phyloP scores from a whole-genome alignment of 176 grass and related monocot genomes.

The Carex pumila region DNA sequence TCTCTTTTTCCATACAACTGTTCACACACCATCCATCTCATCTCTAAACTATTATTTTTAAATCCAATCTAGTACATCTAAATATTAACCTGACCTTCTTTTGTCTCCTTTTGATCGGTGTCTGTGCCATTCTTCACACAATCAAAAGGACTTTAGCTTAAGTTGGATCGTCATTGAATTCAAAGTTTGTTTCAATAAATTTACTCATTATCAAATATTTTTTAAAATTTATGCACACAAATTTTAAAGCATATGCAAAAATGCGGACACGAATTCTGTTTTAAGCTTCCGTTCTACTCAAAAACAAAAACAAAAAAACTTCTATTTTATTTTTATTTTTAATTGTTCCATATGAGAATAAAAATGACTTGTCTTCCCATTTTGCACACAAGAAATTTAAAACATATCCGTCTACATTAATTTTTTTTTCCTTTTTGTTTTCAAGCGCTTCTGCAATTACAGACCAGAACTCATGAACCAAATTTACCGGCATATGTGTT shows the following conservation, averaged over 20 bases:
- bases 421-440: neutral
- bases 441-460: neutral
- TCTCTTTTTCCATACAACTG: neutral
- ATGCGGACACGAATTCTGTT: too few relatives aligned
- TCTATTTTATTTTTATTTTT: too few relatives aligned
- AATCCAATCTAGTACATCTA: conserved; percentile 10
- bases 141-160: too few relatives aligned
- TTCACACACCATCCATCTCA: conserved; percentile 11
- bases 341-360: neutral
- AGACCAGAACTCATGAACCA: neutral
- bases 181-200: too few relatives aligned
- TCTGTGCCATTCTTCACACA: too few relatives aligned
- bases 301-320: too few relatives aligned
- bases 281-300: too few relatives aligned
- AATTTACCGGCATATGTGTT: neutral
- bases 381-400: conserved; percentile 10
- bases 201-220: too few relatives aligned
- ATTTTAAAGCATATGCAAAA: too few relatives aligned
- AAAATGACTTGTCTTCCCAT: neutral
- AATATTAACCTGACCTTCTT: neutral
- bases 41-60: neutral
- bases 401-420: neutral
- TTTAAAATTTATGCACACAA: too few relatives aligned
- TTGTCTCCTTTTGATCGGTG: conserved; percentile 20
- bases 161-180: too few relatives aligned